Conservation (phyloP, 106 monocot species). For the Triglochin maritima region DNA sequence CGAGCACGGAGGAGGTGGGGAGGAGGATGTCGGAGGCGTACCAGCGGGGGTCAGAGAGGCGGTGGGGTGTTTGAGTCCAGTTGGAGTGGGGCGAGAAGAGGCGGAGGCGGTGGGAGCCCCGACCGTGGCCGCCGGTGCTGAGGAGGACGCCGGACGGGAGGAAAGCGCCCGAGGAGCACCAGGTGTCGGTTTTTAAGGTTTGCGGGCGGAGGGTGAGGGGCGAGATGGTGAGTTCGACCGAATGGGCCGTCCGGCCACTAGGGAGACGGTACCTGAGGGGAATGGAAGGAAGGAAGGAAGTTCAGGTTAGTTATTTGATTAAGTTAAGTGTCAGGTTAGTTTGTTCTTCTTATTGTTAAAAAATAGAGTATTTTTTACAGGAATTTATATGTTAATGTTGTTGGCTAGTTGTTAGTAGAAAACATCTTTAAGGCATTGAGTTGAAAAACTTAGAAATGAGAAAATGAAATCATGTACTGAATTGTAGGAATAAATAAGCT, state of each 20-base stretch:
- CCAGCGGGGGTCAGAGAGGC: not conserved
- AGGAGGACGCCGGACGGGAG: not conserved
- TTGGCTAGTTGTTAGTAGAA: too few relatives aligned
- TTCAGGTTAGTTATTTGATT: too few relatives aligned
- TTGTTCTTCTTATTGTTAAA: too few relatives aligned
- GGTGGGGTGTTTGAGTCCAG: not conserved
- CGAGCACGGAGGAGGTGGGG: not conserved
- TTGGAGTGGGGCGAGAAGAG: not conserved
- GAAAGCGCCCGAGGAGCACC: constrained; percentile 9
- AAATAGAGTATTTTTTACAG: too few relatives aligned
- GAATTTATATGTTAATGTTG: too few relatives aligned
- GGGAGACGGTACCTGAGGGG: not conserved
- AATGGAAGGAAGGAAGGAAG: too few relatives aligned
- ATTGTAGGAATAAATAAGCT: too few relatives aligned
- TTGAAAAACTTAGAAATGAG: too few relatives aligned
- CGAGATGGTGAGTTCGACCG: not conserved
- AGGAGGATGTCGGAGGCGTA: not conserved
- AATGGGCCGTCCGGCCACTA: not conserved
- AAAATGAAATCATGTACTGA: too few relatives aligned
- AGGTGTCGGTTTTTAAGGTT: constrained; percentile 1
- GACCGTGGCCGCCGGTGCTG: not conserved
- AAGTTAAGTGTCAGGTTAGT: too few relatives aligned
- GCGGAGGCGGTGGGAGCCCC: not conserved
- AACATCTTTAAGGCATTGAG: too few relatives aligned
- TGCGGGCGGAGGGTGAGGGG: not conserved